phyloP scores from a whole-genome alignment of 176 grass and related monocot species.

The Bromus sterilis region DNA sequence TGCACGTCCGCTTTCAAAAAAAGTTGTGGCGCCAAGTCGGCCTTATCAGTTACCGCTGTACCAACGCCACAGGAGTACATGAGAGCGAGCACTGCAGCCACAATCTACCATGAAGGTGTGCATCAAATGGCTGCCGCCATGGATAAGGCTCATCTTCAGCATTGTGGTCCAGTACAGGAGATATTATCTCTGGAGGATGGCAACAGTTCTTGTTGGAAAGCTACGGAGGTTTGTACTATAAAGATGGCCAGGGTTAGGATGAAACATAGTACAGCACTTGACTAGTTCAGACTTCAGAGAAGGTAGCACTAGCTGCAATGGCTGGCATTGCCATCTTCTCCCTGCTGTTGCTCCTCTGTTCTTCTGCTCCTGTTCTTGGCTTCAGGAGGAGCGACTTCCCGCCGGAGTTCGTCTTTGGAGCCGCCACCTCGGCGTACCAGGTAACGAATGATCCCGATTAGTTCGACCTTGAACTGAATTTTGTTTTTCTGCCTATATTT shows the following conservation, averaged over 20 bases:
- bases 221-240: background rate
- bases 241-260: background rate
- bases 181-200: background rate
- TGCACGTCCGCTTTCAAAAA: background rate
- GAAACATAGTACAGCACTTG: background rate
- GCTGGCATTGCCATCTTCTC: background rate
- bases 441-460: background rate
- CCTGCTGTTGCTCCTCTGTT: background rate
- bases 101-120: background rate
- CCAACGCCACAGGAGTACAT: background rate
- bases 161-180: background rate
- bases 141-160: background rate
- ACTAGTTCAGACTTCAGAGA: background rate
- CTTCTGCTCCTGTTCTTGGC: background rate
- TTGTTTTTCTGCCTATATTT: background rate
- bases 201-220: background rate
- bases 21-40: background rate
- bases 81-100: background rate
- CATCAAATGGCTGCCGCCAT: background rate
- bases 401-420: background rate
- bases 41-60: background rate
- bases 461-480: background rate
- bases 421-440: slow-evolving; percentile 5
- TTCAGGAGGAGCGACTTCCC: background rate
- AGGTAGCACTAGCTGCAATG: background rate